phyloP scores from a whole-genome alignment of 1,139 yeast genomes.

The Ogataea hybrid region DNA sequence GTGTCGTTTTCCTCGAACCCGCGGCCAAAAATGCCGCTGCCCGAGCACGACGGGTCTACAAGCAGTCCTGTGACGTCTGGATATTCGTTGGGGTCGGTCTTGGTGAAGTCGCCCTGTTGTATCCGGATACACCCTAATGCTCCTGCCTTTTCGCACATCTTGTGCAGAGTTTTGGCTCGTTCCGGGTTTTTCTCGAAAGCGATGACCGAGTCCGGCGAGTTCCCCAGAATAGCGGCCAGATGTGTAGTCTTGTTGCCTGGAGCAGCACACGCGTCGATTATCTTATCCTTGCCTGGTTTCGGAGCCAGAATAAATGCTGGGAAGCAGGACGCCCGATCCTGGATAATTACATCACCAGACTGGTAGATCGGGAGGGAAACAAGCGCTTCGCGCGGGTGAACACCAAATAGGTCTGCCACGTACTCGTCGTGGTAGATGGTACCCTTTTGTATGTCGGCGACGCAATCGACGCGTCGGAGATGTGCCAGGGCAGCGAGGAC shows the following conservation, averaged over 20 bases:
- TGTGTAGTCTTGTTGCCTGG: slow-evolving; percentile 99
- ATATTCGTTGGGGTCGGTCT: slow-evolving; percentile 58
- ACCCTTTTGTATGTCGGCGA: slow-evolving; percentile 53
- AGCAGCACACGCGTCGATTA: slow-evolving; percentile 95
- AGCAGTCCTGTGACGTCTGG: slow-evolving; percentile 72
- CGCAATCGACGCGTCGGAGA: slow-evolving; percentile 45
- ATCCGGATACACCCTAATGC: slow-evolving; percentile 61
- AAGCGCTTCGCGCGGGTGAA: slow-evolving; percentile 70
- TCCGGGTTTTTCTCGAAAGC: slow-evolving; percentile 87
- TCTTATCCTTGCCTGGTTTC: slow-evolving; percentile 45
- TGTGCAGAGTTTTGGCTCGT: slow-evolving; percentile 68
- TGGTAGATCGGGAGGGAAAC: slow-evolving; percentile 66
- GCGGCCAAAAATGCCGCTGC: slow-evolving; percentile 94
- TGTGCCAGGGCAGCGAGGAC: slow-evolving; percentile 46
- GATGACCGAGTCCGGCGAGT: slow-evolving; percentile 44
- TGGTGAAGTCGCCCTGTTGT: slow-evolving; percentile 84
- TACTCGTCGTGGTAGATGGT: slow-evolving; percentile 65
- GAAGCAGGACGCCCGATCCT: slow-evolving; percentile 94
- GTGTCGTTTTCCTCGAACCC: slow-evolving; percentile 52
- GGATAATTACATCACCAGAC: slow-evolving; percentile 79
- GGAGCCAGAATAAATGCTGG: slow-evolving; percentile 84
- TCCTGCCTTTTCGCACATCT: slow-evolving; percentile 81
- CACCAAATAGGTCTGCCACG: slow-evolving; percentile 76
- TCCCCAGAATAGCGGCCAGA: slow-evolving; percentile 60
- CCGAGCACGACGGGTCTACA: slow-evolving; percentile 97